Base-by-base conservation (phyloP, 768 basidiomycete genomes). In the Cystobasidium onofrii region DNA sequence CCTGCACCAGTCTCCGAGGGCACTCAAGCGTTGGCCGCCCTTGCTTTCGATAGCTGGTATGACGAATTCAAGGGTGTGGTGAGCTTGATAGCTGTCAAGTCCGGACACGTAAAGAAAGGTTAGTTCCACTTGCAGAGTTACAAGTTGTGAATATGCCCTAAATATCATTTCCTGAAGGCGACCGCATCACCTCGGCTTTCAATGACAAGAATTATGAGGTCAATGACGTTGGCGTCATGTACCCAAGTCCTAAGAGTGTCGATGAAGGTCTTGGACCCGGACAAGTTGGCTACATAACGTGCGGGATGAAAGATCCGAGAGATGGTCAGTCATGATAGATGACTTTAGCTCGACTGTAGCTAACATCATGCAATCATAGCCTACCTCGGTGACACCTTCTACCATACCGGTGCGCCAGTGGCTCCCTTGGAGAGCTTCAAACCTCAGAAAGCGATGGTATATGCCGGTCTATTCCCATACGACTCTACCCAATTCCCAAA, bases 51-150 rank as follows among this genome's bases (percentile, higher is more conserved):
- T 80, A 94, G 92, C 12, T 86, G 89, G 75, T 78, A 77, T 55
- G 96, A 99, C 80, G 87, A 89, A 75, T 99, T 92, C 81, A 87
- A 94, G 72, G 96, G 96, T 12, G 96, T 98, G 25, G 93, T 99
- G 61, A 95, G 92, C 1, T 83, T 98, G 34, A 86, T 98, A 41
- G 90, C 86, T 76, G 81, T 99, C 23, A 88, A 90, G 78, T 85
- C 86, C 69, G 96, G 96, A 1, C 81, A 88, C 20, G 82, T 98
- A 55, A 86, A 86, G 55, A 95, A 90, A 85, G 92, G 92, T 89
- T 77, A 77, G 17, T 61, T 4, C 10, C 17, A 18, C n/a, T n/a
- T n/a, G 34, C 29, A 20, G 13, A 61, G n/a, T n/a, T n/a, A n/a
- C n/a, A n/a, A 50, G 46, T 65, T 60, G 43, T 33, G 57, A 62